Percentiles rank a stretch among this genome's conserved stretches.
phyloP scores from a whole-genome alignment of 345 rosid species.

The Excoecaria cochinchinensis region DNA sequence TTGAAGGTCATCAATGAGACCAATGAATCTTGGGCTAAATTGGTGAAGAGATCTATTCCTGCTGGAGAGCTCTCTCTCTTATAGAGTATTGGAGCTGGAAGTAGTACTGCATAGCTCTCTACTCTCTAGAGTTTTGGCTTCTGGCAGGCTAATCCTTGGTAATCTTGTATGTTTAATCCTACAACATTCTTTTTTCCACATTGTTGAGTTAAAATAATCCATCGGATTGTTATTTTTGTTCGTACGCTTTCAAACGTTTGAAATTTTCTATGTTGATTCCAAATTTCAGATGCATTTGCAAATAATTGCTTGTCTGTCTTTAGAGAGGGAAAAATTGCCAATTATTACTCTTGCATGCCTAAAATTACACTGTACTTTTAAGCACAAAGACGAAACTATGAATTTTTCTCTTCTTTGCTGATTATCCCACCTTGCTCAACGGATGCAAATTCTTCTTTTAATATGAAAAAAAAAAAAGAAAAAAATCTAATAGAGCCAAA shows the following conservation, averaged over 20 bases:
- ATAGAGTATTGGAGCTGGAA: conserved; percentile 18
- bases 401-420: too few species aligned
- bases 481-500: too few species aligned
- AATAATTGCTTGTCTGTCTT: not conserved
- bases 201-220: conserved; percentile 1
- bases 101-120: conserved; percentile 7
- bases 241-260: not conserved
- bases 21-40: conserved; percentile 84
- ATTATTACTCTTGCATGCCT: not conserved
- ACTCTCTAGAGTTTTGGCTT: conserved; percentile 9
- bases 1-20: conserved; percentile 75
- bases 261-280: not conserved
- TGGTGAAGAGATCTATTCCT: conserved; percentile 63
- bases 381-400: too few species aligned
- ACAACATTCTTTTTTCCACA: not conserved
- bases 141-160: conserved; percentile 8
- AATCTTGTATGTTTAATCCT: not conserved
- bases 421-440: too few species aligned
- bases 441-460: too few species aligned
- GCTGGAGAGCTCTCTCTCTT: conserved; percentile 66
- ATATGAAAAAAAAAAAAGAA: too few species aligned
- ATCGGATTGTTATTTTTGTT: not conserved
- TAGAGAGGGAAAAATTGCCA: not conserved
- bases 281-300: not conserved
- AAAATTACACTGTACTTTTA: not conserved